phyloP scores from a whole-genome alignment of 192 early-diverging fungal species.

The Backusella tarrabulga region DNA sequence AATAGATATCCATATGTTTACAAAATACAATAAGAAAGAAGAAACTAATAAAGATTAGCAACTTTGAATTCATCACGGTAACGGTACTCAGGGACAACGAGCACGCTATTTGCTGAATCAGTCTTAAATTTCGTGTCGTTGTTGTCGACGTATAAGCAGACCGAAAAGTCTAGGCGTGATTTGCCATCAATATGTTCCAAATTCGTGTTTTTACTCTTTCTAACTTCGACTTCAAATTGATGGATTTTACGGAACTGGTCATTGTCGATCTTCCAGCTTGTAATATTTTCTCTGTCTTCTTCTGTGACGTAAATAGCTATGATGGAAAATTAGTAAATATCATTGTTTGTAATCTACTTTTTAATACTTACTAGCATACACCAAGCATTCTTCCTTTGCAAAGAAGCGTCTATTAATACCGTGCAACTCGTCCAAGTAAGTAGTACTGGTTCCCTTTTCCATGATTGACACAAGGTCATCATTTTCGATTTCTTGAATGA shows the following conservation, averaged over 20 bases:
- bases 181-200: not conserved
- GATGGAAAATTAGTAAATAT: not conserved
- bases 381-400: conserved; percentile 9
- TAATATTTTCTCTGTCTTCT: no score
- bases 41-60: not conserved
- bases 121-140: not conserved
- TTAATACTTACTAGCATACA: conserved; percentile 14
- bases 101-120: no score
- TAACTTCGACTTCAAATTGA: conserved; percentile 7
- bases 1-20: not conserved
- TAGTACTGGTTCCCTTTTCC: not conserved
- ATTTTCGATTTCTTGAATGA: not conserved
- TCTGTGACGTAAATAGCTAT: not conserved
- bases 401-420: conserved; percentile 9
- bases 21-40: not conserved
- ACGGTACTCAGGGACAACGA: not conserved
- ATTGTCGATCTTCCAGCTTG: not conserved
- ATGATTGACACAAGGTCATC: not conserved
- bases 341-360: not conserved
- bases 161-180: not conserved
- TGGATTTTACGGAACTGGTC: not conserved
- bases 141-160: not conserved
- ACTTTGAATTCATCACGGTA: conserved; percentile 9
- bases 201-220: not conserved
- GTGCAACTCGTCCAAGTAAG: not conserved